Evolutionary conservation across 208 protist species (phyloP).

Genomic region (Porcisia deanei): DNA sequence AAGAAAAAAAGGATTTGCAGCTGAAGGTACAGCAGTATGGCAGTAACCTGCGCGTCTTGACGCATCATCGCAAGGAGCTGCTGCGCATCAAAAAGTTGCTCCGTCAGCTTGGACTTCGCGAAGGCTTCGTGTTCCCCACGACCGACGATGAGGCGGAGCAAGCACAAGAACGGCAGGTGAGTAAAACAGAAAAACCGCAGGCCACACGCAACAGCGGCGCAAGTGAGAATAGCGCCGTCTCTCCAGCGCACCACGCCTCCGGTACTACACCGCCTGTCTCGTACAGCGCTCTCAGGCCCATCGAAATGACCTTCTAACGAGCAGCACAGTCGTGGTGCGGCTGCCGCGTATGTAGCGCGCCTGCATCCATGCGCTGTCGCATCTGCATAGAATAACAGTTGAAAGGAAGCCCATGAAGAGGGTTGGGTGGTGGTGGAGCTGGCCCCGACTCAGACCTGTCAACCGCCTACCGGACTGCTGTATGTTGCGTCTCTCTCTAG

Average conservation of each 20-base stretch:
- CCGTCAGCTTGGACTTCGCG: conserved; percentile 56
- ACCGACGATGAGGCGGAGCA: conserved; percentile 7
- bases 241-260: not conserved
- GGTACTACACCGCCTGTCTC: conserved; percentile 1
- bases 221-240: not conserved
- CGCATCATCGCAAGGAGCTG: conserved; percentile 73
- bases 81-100: conserved; percentile 77
- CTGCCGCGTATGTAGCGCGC: not conserved
- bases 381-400: no score
- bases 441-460: not conserved
- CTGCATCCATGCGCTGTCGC: not conserved
- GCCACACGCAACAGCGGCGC: no score
- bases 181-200: not conserved
- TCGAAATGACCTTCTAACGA: conserved; percentile 26
- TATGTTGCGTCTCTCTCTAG: no score
- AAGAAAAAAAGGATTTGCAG: conserved; percentile 59
- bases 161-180: not conserved
- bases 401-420: not conserved
- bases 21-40: conserved; percentile 54
- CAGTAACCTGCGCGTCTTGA: conserved; percentile 61
- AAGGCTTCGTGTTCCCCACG: conserved; percentile 34
- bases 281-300: conserved; percentile 17
- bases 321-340: not conserved
- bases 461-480: no score
- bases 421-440: not conserved